A percentile compares a stretch with the other conserved stretches of the same genome.
Conservation (phyloP, 805 yeast species). For the Monosporozyma siamensis region DNA sequence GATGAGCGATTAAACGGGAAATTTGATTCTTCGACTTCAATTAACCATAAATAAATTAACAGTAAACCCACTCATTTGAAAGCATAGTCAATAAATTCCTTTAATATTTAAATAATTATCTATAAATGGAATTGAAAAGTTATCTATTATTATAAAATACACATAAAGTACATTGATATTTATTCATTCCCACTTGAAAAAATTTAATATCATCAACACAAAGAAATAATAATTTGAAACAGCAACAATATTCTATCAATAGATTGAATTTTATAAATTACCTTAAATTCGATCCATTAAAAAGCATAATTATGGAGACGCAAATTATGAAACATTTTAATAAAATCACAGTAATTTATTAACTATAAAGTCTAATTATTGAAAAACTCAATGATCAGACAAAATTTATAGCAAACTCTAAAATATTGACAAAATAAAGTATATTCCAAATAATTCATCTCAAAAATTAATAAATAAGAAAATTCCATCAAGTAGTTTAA, state of each 20-base stretch:
- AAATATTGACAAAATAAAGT: neutral
- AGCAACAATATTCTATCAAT: neutral
- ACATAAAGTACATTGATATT: no score
- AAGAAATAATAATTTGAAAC: neutral
- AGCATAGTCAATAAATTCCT: neutral
- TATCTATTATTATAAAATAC: neutral
- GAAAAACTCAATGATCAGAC: slow-evolving; percentile 18
- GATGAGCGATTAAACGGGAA: slow-evolving; percentile 37
- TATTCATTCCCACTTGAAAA: neutral
- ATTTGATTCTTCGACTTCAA: slow-evolving; percentile 23
- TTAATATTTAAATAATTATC: slow-evolving; percentile 1
- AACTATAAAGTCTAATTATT: slow-evolving; percentile 10
- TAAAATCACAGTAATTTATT: slow-evolving; percentile 16
- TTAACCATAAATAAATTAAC: neutral
- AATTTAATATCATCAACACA: neutral
- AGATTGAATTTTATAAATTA: slow-evolving; percentile 7
- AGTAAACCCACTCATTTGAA: neutral
- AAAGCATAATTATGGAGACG: slow-evolving; percentile 26
- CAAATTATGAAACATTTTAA: slow-evolving; percentile 17
- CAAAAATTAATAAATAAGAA: neutral
- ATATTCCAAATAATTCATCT: neutral
- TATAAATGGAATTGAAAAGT: neutral
- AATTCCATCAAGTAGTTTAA: neutral
- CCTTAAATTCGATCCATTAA: slow-evolving; percentile 14
- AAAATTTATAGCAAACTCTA: slow-evolving; percentile 1